A percentile compares a stretch with the other conserved stretches of the same genome.
phyloP scores from a whole-genome alignment of 2,329 filamentous ascomycete genomes.

The Chaetomiaceae sp. region DNA sequence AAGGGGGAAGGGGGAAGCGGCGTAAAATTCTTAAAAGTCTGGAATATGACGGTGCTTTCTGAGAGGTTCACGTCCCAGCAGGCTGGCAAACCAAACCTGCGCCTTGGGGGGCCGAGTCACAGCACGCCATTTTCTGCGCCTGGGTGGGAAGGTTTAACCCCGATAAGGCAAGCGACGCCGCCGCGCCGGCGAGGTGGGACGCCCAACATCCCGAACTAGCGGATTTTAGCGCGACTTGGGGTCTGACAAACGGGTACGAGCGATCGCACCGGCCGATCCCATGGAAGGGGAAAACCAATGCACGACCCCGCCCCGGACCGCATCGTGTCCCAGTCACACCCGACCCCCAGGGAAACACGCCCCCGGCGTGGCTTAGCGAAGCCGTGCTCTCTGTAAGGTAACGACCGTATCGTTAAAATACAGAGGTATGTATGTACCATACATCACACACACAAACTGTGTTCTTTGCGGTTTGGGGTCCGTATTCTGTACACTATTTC shows the following conservation, averaged over 20 bases:
- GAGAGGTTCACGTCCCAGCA: neutral
- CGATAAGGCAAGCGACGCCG: constrained; percentile 5
- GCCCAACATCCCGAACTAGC: neutral
- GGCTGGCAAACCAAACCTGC: too few species aligned
- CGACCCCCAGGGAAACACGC: constrained; percentile 27
- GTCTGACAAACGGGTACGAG: constrained; percentile 10
- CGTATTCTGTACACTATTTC: too few species aligned
- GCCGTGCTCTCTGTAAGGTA: too few species aligned
- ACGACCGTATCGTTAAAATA: too few species aligned
- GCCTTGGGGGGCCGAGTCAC: too few species aligned
- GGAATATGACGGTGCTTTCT: neutral
- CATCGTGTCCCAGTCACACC: constrained; percentile 27
- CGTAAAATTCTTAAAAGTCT: too few species aligned
- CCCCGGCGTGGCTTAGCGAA: constrained; percentile 19
- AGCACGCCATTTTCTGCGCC: constrained; percentile 6
- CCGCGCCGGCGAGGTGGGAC: constrained; percentile 6
- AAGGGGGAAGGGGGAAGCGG: too few species aligned
- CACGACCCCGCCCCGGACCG: constrained; percentile 32
- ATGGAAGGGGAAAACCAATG: constrained; percentile 16
- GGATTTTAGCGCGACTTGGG: constrained; percentile 3
- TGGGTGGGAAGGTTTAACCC: too few species aligned
- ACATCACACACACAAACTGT: too few species aligned
- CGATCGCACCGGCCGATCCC: constrained; percentile 18
- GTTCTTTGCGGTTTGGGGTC: too few species aligned
- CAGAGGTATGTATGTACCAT: too few species aligned